Conservation (phyloP, 805 yeast genomes). For the Pichia pseudocactophila region DNA sequence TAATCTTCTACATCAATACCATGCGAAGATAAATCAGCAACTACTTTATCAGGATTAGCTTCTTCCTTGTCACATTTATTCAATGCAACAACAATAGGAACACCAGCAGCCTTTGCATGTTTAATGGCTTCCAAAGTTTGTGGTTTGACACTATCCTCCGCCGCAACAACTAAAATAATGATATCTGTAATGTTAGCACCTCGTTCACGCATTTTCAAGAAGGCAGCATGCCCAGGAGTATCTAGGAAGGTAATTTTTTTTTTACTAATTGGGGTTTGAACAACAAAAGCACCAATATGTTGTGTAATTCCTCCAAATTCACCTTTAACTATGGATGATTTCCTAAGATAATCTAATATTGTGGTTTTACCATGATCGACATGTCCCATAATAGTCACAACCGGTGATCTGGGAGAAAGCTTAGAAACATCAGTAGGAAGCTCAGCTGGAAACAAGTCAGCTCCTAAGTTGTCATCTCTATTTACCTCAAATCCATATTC, state of each 20-base stretch:
- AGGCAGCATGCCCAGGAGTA: conserved; percentile 98
- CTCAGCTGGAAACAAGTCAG: conserved; percentile 51
- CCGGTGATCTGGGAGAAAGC: conserved; percentile 72
- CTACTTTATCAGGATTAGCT: conserved; percentile 64
- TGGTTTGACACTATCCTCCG: conserved; percentile 97
- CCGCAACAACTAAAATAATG: conserved; percentile 87
- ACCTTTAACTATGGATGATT: conserved; percentile 70
- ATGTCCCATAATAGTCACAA: conserved; percentile 97
- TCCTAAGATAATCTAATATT: conserved; percentile 75
- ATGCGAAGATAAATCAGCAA: conserved; percentile 64
- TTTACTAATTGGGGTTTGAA: conserved; percentile 64
- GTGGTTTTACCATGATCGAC: conserved; percentile 99
- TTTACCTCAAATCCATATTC: conserved; percentile 71
- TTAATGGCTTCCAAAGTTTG: conserved; percentile 94
- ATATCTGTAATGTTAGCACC: conserved; percentile 94
- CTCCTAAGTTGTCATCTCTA: conserved; percentile 48
- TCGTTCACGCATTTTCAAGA: conserved; percentile 89
- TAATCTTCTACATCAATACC: conserved; percentile 84
- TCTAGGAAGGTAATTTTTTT: conserved; percentile 82
- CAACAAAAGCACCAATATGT: conserved; percentile 95
- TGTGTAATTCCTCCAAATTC: conserved; percentile 98
- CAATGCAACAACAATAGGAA: conserved; percentile 82
- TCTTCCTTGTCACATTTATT: conserved; percentile 85
- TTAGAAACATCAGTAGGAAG: conserved; percentile 37
- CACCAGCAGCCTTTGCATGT: conserved; percentile 77